Conservation (phyloP, 2,329 filamentous ascomycete species). For the Sclerotinia nivalis region DNA sequence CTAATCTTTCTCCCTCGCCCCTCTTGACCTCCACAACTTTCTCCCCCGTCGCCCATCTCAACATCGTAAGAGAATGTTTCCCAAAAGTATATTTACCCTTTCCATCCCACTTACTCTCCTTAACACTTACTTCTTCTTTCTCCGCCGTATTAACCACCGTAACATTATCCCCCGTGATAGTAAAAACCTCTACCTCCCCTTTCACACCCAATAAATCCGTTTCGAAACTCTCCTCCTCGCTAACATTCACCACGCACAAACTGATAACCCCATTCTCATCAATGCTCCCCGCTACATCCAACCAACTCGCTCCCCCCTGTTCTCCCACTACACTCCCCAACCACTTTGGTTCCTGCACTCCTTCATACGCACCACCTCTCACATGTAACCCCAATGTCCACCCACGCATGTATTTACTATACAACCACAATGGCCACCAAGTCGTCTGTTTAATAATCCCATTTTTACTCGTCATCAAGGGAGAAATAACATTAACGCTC, state of each 20-base stretch:
- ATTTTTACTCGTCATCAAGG: constrained; percentile 61
- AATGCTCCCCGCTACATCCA: constrained; percentile 66
- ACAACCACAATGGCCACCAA: constrained; percentile 63
- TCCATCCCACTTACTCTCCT: constrained; percentile 64
- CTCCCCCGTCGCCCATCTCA: constrained; percentile 50
- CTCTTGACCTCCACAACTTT: constrained; percentile 36
- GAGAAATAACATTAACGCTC: constrained; percentile 67
- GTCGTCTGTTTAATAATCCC: constrained; percentile 64
- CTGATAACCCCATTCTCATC: constrained; percentile 60
- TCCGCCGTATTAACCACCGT: constrained; percentile 62
- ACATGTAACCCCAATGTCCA: constrained; percentile 68
- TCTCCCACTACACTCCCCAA: constrained; percentile 63
- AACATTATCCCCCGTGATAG: constrained; percentile 59
- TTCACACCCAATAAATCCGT: constrained; percentile 60
- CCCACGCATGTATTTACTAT: constrained; percentile 71
- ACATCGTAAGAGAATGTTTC: constrained; percentile 69
- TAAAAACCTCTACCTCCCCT: constrained; percentile 59
- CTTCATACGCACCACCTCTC: constrained; percentile 61
- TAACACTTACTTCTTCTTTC: constrained; percentile 61
- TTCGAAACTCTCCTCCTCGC: constrained; percentile 59
- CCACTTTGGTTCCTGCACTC: constrained; percentile 66
- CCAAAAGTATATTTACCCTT: constrained; percentile 63
- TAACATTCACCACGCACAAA: constrained; percentile 73
- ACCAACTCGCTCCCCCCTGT: constrained; percentile 56
- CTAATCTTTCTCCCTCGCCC: constrained; percentile 30